Base-by-base conservation (phyloP, 495 filamentous ascomycete species). In the Friedmanniomyces endolithicus region DNA sequence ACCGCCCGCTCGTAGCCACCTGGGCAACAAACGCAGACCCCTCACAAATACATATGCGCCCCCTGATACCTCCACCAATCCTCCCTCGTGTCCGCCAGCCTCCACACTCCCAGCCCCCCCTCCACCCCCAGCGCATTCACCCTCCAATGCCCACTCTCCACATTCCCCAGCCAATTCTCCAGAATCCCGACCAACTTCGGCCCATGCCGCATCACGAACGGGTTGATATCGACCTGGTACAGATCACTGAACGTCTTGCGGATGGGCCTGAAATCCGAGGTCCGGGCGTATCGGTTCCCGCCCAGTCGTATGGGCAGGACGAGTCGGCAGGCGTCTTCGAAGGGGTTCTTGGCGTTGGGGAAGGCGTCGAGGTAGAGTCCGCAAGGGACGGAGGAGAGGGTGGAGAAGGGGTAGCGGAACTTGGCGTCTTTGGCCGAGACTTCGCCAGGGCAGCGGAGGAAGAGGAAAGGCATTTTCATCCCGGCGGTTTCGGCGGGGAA, bases 401-500 rank as follows among this genome's bases (percentile, higher is more conserved):
- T 58, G 25, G 48, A 52, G 49, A 52, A 58, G 9, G 55, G 55
- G 12, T 48, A 58, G 37, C 55, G 55, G 43, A 58, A 58, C 20
- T 58, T 52, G 37, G 55, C 55, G 1, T 58, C 55, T 22, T 58
- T 52, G 23, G 55, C 55, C 8, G 35, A 34, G 48, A 58, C 55
- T 16, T 19, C 29, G 11, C 55, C 55, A 1, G 55, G 55, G 29
- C 55, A 58, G n/a, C 48, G 48, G 19, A 58, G 40, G 49, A 58
- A 58, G 22, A 58, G 55, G 43, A 58, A 58, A 19, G 55, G 55
- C 55, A 58, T 58, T 53, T 58, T 58, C 48, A 53, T 53, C 23
- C 41, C 55, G 3, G 14, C 44, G 1, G 55, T 58, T 24, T 58
- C 55, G 11, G 45, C 23, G 6, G 55, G 55, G 27, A 53, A 58